Evolutionary conservation across 2,329 filamentous ascomycete genomes (phyloP).

Genomic region (Ophiostoma montium): DNA sequence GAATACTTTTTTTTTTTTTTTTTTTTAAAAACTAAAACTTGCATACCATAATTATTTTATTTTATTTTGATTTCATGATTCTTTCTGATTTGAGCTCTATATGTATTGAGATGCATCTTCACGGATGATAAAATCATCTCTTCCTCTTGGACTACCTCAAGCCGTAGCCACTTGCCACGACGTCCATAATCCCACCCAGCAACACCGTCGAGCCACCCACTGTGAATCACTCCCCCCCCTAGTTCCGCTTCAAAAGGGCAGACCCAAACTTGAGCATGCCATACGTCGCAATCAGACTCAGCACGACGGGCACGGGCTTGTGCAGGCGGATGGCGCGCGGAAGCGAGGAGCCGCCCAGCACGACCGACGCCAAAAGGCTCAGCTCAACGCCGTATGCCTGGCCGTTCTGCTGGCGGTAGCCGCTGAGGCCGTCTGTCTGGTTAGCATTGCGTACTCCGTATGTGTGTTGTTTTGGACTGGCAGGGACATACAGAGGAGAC

Average conservation of each 20-base stretch:
- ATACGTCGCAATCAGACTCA: slow-evolving; percentile 67
- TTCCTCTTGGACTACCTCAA: too few species aligned
- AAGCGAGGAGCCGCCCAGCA: slow-evolving; percentile 72
- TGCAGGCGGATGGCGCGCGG: slow-evolving; percentile 70
- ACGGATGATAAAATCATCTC: too few species aligned
- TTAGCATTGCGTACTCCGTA: slow-evolving; percentile 21
- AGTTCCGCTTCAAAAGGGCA: slow-evolving; percentile 32
- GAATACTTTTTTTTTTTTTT: too few species aligned
- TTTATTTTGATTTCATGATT: too few species aligned
- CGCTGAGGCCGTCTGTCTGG: slow-evolving; percentile 51
- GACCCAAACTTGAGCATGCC: slow-evolving; percentile 69
- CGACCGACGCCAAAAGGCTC: slow-evolving; percentile 72
- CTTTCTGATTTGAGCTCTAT: too few species aligned
- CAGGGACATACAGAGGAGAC: slow-evolving; percentile 36
- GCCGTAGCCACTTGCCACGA: too few species aligned
- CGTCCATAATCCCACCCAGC: too few species aligned
- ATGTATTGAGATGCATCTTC: background rate
- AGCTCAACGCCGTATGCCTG: slow-evolving; percentile 77
- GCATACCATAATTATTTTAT: too few species aligned
- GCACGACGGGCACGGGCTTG: slow-evolving; percentile 70
- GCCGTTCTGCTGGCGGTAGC: slow-evolving; percentile 60
- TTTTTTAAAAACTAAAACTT: too few species aligned
- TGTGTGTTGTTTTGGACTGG: background rate
- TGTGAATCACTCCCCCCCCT: background rate
- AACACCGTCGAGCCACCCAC: background rate